Evolutionary conservation across 2,329 filamentous ascomycete genomes (phyloP).

Genomic region (Geosmithia putterillii): DNA sequence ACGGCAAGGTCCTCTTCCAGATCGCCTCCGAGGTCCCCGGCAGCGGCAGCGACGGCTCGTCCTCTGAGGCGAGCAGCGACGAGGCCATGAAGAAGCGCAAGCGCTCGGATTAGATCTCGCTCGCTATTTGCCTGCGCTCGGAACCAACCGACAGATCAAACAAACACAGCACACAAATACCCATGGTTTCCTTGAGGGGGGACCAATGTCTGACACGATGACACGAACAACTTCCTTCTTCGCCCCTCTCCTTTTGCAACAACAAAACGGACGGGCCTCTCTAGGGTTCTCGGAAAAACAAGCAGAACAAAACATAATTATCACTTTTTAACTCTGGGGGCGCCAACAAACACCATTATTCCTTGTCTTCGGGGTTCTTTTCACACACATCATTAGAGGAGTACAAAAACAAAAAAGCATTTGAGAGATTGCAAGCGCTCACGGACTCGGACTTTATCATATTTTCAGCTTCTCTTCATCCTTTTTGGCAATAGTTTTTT

Average conservation of each 20-base stretch:
- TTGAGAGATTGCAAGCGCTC: conserved; percentile 1
- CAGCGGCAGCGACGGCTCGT: conserved; percentile 35
- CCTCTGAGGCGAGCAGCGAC: conserved; percentile 39
- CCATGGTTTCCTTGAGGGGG: neutral
- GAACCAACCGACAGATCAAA: neutral
- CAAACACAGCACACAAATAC: neutral
- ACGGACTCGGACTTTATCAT: conserved; percentile 1
- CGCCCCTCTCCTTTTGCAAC: neutral
- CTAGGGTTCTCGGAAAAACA: neutral
- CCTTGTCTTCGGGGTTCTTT: neutral
- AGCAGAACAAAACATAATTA: neutral
- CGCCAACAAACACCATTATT: neutral
- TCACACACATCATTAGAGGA: conserved; percentile 3
- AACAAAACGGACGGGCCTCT: neutral
- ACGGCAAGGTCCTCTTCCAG: conserved; percentile 73
- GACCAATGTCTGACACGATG: conserved; percentile 12
- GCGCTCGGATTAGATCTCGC: conserved; percentile 52
- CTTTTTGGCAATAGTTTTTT: neutral
- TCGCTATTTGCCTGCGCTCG: too few species aligned
- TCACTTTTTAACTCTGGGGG: conserved; percentile 1
- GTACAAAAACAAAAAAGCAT: conserved; percentile 2
- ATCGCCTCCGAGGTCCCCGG: conserved; percentile 62
- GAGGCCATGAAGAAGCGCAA: conserved; percentile 55
- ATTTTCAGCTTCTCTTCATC: neutral
- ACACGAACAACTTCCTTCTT: conserved; percentile 13